A percentile compares a stretch with the other conserved stretches of the same genome.
Conservation (phyloP, 768 basidiomycete species). For the Russula brevipes region DNA sequence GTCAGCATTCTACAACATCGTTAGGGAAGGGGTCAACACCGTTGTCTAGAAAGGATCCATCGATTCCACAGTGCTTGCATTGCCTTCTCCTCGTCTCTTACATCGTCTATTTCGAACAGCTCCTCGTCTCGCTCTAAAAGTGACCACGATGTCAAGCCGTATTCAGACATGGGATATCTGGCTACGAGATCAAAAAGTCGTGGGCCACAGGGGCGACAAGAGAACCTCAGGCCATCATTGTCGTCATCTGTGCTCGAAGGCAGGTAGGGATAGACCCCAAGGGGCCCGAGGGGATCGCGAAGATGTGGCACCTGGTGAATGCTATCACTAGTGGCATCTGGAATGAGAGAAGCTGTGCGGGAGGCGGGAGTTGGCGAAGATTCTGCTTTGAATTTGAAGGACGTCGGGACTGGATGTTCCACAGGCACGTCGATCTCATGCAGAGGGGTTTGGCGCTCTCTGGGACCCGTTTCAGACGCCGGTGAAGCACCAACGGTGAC, state of each 20-base stretch:
- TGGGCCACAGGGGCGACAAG: constrained; percentile 62
- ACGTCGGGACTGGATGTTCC: background rate
- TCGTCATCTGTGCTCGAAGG: constrained; percentile 37
- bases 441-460: background rate
- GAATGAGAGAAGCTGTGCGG: constrained; percentile 1
- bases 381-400: constrained; percentile 4
- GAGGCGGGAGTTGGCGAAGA: background rate
- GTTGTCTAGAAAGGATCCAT: constrained; percentile 61
- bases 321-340: background rate
- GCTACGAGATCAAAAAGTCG: constrained; percentile 61
- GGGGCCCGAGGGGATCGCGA: constrained; percentile 33
- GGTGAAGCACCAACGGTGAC: background rate
- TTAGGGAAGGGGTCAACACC: background rate
- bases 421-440: background rate
- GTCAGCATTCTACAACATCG: background rate
- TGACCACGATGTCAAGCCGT: constrained; percentile 64
- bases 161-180: constrained; percentile 53
- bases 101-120: constrained; percentile 64
- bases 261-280: constrained; percentile 47
- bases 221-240: constrained; percentile 41
- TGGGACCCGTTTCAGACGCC: background rate
- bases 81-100: constrained; percentile 71
- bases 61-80: constrained; percentile 73
- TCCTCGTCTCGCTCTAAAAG: constrained; percentile 72
- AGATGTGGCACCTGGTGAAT: background rate